Conservation (phyloP, 2,329 filamentous ascomycete species). For the Sclerotinia trifoliorum region DNA sequence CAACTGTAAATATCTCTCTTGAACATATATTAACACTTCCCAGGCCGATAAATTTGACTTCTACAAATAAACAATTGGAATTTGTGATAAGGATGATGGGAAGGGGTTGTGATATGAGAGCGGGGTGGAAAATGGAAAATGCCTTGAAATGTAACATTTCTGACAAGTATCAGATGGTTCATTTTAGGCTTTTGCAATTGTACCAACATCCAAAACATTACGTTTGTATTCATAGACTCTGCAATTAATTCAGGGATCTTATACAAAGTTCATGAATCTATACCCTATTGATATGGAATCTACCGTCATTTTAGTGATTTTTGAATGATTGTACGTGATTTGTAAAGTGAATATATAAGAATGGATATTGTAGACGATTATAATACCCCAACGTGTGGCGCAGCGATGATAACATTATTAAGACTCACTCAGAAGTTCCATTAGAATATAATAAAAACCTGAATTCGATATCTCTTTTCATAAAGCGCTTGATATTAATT, state of each 20-base stretch:
- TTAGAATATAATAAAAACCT: too few species aligned
- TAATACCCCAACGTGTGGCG: background rate
- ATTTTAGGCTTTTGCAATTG: constrained; percentile 13
- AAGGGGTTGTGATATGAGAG: background rate
- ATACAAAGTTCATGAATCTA: constrained; percentile 17
- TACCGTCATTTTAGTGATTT: background rate
- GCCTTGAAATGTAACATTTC: constrained; percentile 1
- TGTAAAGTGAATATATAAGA: background rate
- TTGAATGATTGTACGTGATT: background rate
- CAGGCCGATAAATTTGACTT: constrained; percentile 80
- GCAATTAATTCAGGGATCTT: constrained; percentile 13
- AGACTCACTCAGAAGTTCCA: too few species aligned
- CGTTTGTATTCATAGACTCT: constrained; percentile 17
- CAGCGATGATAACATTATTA: too few species aligned
- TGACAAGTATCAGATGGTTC: constrained; percentile 15
- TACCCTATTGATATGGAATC: constrained; percentile 9
- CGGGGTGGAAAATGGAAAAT: constrained; percentile 2
- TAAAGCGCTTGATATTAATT: too few species aligned
- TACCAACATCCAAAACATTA: constrained; percentile 21
- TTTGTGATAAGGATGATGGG: background rate
- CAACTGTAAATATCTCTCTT: background rate
- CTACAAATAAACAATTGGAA: constrained; percentile 62
- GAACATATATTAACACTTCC: constrained; percentile 39
- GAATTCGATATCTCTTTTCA: background rate
- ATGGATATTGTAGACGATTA: background rate